A percentile compares a stretch with the other conserved stretches of the same genome.
These are phyloP conservation scores for Zymoseptoria passerinii DNA, from an alignment of 2,329 filamentous ascomycete genomes.

Conservation along the genomic window DNA sequence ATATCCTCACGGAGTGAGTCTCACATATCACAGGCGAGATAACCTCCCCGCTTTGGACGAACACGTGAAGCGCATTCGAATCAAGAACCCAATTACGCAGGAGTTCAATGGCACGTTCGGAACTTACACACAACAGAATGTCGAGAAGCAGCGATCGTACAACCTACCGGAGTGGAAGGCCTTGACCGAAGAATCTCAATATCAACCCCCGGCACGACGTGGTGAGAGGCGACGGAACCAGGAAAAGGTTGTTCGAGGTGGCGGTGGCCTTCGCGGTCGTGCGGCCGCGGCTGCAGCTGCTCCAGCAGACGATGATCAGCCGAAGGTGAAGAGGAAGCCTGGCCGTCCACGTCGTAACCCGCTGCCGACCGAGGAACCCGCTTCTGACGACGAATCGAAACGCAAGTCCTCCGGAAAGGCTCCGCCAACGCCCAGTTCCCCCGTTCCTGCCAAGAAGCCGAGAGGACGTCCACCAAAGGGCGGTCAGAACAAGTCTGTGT, in stretches of 20 bases:
- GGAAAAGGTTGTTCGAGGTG: slow-evolving; percentile 37
- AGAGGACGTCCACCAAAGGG: slow-evolving; percentile 45
- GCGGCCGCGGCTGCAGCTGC: slow-evolving; percentile 17
- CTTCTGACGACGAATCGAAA: slow-evolving; percentile 21
- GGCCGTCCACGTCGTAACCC: slow-evolving; percentile 39
- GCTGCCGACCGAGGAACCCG: slow-evolving; percentile 25
- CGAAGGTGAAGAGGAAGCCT: slow-evolving; percentile 41
- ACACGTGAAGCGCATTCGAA: slow-evolving; percentile 79
- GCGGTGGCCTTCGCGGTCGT: slow-evolving; percentile 24
- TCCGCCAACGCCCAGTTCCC: slow-evolving; percentile 29
- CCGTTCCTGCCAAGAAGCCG: slow-evolving; percentile 44
- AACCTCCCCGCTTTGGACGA: slow-evolving; percentile 71
- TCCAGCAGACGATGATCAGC: slow-evolving; percentile 20
- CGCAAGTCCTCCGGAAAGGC: slow-evolving; percentile 19
- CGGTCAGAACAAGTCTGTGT: slow-evolving; percentile 62
- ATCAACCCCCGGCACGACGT: slow-evolving; percentile 85
- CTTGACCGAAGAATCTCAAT: slow-evolving; percentile 86
- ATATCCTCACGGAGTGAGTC: slow-evolving; percentile 4
- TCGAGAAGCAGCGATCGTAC: slow-evolving; percentile 91
- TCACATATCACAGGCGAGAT: slow-evolving; percentile 46
- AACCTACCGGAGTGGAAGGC: slow-evolving; percentile 94
- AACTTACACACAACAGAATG: slow-evolving; percentile 93
- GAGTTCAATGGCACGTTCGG: slow-evolving; percentile 95
- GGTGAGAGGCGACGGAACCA: slow-evolving; percentile 65
- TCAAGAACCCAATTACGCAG: slow-evolving; percentile 96